Evolutionary conservation across 1,139 yeast species (phyloP).

Genomic region (Diutina catenulata): DNA sequence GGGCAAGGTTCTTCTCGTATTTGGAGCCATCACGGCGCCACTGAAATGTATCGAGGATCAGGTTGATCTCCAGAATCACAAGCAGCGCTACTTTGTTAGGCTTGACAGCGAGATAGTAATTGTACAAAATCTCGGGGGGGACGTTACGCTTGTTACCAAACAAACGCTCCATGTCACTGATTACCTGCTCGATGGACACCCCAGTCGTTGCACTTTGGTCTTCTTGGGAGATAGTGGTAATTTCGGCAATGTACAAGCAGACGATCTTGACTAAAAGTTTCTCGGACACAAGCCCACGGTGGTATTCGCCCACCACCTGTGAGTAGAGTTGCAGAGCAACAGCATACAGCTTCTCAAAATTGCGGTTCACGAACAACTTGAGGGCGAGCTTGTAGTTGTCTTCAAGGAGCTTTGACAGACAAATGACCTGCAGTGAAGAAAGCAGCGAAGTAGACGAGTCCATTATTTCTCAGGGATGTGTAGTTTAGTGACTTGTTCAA

Average conservation of each 20-base stretch:
- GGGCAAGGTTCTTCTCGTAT: slow-evolving; percentile 12
- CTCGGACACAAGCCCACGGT: slow-evolving; percentile 18
- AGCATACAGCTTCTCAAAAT: slow-evolving; percentile 23
- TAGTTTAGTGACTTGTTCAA: too few species aligned
- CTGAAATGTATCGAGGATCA: not conserved
- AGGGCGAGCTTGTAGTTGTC: slow-evolving; percentile 25
- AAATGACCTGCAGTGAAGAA: slow-evolving; percentile 4
- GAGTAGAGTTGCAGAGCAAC: slow-evolving; percentile 17
- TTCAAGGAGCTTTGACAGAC: slow-evolving; percentile 11
- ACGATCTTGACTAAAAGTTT: slow-evolving; percentile 22
- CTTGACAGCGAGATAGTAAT: slow-evolving; percentile 1
- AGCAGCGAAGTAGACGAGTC: slow-evolving; percentile 10
- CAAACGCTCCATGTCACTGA: slow-evolving; percentile 7
- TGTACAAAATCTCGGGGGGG: slow-evolving; percentile 1
- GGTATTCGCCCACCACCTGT: slow-evolving; percentile 14
- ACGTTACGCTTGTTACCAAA: slow-evolving; percentile 12
- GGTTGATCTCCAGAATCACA: slow-evolving; percentile 9
- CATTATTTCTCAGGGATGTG: too few species aligned
- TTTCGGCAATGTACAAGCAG: slow-evolving; percentile 24
- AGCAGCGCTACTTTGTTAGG: slow-evolving; percentile 10
- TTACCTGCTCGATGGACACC: not conserved
- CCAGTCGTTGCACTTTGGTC: not conserved
- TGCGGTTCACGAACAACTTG: slow-evolving; percentile 29
- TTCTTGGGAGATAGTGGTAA: slow-evolving; percentile 17
- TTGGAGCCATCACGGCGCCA: slow-evolving; percentile 17